phyloP scores from a whole-genome alignment of 2,329 filamentous ascomycete species.

The Sclerotinia borealis region DNA sequence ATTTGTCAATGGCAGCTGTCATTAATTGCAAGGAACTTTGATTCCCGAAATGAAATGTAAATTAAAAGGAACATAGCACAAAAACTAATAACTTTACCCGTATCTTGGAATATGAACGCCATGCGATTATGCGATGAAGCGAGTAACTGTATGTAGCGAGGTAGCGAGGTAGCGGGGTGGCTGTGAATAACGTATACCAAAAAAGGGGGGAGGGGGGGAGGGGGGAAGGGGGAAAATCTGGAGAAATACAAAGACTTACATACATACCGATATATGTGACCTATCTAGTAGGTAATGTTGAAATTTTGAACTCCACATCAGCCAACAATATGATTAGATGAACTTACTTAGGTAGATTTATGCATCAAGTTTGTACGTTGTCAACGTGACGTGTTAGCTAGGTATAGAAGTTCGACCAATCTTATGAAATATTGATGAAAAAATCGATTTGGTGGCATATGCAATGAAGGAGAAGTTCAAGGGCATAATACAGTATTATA shows the following conservation, averaged over 20 bases:
- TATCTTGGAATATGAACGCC: not conserved
- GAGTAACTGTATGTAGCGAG: not conserved
- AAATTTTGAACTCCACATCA: not conserved
- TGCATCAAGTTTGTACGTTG: not conserved
- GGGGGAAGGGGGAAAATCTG: not conserved
- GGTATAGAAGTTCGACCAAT: not conserved
- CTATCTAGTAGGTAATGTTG: too few relatives aligned
- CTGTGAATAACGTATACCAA: not conserved
- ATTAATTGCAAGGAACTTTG: conserved; percentile 14
- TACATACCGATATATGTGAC: not conserved
- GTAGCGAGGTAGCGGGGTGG: not conserved
- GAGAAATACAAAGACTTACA: not conserved
- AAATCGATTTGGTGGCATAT: not conserved
- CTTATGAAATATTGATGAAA: not conserved
- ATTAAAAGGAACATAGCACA: not conserved
- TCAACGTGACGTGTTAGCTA: conserved; percentile 6
- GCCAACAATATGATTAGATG: not conserved
- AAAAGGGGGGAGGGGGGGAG: not conserved
- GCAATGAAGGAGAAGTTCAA: not conserved
- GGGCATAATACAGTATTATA: not conserved
- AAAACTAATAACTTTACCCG: not conserved
- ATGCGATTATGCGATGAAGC: too few relatives aligned
- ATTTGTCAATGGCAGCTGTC: conserved; percentile 22
- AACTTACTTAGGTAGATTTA: not conserved
- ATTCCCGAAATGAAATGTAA: not conserved